Evolutionary conservation across 176 grass and related monocot genomes (phyloP), one percentile per base, ranked within the genome.

Genomic region (Pontederia crassipes): DNA sequence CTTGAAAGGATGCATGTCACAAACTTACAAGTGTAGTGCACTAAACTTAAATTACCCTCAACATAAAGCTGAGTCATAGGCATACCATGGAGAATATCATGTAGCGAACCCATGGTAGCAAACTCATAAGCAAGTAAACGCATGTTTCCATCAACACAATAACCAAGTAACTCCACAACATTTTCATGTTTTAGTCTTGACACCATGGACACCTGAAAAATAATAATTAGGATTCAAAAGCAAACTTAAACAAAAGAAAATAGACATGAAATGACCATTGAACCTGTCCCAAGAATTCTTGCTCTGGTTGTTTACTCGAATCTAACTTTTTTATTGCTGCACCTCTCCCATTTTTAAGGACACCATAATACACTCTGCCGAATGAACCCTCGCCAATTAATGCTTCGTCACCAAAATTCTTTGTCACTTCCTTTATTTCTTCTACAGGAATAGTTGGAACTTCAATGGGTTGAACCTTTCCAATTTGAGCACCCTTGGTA

Each of bases 51-150:
- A 63, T 50, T 16, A 14, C 0, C 2, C 11, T 4, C 2, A 65
- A 8, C 14, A 27, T 14, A 9, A 28, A 6, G 47, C 28, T 51
- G 9, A 12, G 26, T 8, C 27, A 28, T 8, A 27, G 20, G 45
- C 52, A 57, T 89, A 89, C 86, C 86, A 66, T 89, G 86, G 73
- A 89, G 86, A 69, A 89, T 89, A 66, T 89, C 86, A 85, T 89
- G 86, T 62, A 89, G 81, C 61, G 86, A 89, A 10, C 86, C 86
- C 81, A 85, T 89, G 26, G 86, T 89, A 69, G 86, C 86, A 62
- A 85, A 89, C 46, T 89, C 86, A 54, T 85, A 89, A 60, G 86
- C 75, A 73, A 89, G 75, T 46, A 89, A 53, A 14, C 86, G 86
- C 14, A 84, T 75, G 46, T 28, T 58, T 45, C 86, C 86, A 26